phyloP scores from a whole-genome alignment of 139 green algal species.

The Chara braunii region DNA sequence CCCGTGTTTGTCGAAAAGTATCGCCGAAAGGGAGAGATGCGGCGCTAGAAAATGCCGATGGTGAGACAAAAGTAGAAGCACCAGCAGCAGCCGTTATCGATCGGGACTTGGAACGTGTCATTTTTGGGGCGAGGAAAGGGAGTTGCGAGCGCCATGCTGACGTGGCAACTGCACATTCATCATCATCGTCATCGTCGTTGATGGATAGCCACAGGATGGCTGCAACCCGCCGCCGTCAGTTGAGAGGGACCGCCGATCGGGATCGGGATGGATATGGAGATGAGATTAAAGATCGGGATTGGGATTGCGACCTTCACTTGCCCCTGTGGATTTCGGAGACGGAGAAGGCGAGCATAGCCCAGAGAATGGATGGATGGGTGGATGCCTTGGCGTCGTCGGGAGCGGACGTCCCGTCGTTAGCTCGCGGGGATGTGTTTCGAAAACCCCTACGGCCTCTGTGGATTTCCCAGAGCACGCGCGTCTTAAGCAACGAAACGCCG shows the following conservation, averaged over 20 bases:
- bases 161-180: background rate
- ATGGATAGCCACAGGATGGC: background rate
- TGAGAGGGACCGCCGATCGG: background rate
- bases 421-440: slow-evolving; percentile 35
- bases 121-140: slow-evolving; percentile 2
- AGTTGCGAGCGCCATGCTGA: slow-evolving; percentile 1
- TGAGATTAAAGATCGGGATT: slow-evolving; percentile 42
- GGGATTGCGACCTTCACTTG: slow-evolving; percentile 59
- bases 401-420: background rate
- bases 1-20: no score
- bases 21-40: no score
- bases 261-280: slow-evolving; percentile 1
- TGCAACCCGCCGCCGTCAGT: background rate
- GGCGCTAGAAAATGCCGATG: no score
- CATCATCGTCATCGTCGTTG: background rate
- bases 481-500: slow-evolving; percentile 62
- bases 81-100: no score
- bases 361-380: slow-evolving; percentile 63
- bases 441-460: slow-evolving; percentile 87
- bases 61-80: no score
- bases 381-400: slow-evolving; percentile 33
- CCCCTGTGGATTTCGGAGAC: slow-evolving; percentile 70
- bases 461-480: slow-evolving; percentile 65
- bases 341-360: slow-evolving; percentile 65
- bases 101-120: no score